A percentile compares a stretch with the other conserved stretches of the same genome.
Evolutionary conservation across 805 yeast species (phyloP).

Genomic region (Suhomyces xylopsoci): DNA sequence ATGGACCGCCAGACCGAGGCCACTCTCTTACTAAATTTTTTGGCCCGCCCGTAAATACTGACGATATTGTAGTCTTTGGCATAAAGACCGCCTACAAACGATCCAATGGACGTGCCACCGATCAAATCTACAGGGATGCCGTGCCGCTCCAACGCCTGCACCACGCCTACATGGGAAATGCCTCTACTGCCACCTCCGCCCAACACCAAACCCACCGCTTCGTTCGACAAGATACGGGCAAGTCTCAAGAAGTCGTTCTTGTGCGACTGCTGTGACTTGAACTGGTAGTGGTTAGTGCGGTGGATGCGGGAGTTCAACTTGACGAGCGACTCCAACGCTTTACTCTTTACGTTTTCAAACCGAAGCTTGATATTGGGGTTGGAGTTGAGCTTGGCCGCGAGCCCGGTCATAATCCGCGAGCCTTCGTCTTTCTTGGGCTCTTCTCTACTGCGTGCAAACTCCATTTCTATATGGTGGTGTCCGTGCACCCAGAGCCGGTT

Average conservation of each 20-base stretch:
- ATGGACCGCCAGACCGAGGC: conserved; percentile 83
- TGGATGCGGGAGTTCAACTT: conserved; percentile 22
- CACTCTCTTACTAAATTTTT: conserved; percentile 78
- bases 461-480: conserved; percentile 88
- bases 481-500: conserved; percentile 86
- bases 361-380: conserved; percentile 32
- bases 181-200: conserved; percentile 99
- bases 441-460: conserved; percentile 22
- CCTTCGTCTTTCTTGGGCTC: conserved; percentile 13
- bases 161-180: conserved; percentile 84
- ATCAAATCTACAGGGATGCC: conserved; percentile 92
- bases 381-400: conserved; percentile 35
- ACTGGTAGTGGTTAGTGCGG: conserved; percentile 16
- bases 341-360: conserved; percentile 31
- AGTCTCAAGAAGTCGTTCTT: conserved; percentile 87
- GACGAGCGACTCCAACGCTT: conserved; percentile 25
- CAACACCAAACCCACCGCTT: conserved; percentile 88
- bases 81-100: conserved; percentile 92
- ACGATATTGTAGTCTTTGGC: conserved; percentile 91
- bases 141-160: conserved; percentile 84
- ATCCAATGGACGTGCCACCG: conserved; percentile 96
- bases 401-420: conserved; percentile 27
- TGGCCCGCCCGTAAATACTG: conserved; percentile 85
- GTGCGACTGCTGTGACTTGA: conserved; percentile 47
- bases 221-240: conserved; percentile 87